Evolutionary conservation across 2,329 filamentous ascomycete genomes (phyloP), one percentile per base, ranked within the genome.

Genomic region (Colletotrichum tofieldiae): DNA sequence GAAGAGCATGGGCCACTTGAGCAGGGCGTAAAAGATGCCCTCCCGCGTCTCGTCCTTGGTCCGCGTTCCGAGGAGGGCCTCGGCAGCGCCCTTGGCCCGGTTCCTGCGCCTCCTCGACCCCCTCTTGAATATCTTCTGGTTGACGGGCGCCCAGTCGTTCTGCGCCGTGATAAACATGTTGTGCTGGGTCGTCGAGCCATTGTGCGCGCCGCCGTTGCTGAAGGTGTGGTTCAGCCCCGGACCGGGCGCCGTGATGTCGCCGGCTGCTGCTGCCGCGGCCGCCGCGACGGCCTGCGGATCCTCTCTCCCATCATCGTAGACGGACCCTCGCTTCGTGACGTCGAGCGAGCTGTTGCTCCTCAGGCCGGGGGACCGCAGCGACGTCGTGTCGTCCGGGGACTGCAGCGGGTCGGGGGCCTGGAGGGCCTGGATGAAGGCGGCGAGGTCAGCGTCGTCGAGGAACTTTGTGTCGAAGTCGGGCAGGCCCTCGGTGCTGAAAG

Each of bases 141-240:
- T 92, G 16, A 98, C 90, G 0, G 96, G 96, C 20, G 94, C 92
- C 96, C 96, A 99, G 85, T 99, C 96, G 81, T 97, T 97, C 79
- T 97, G 91, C 51, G 96, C 96, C 4, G 94, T 93, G 77, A 98
- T 94, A 80, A 95, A 95, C 61, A 90, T 83, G 49, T 82, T 83
- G 70, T 82, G 81, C 45, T 78, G 76, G 18, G 62, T 74, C 74
- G 75, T 81, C 67, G 73, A 72, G 54, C 62, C 71, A 20, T 58
- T 58, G 23, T 63, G 9, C 18, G 32, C 62, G 63, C 47, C 67
- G 60, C 37, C 69, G 45, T 72, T 66, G 20, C 66, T 67, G 23
- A 64, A 75, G n/a, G 47, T 32, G 8, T 49, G 49, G 69, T 41
- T 41, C 35, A 63, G 23, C 14, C 32, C 35, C 23, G 75, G 47